phyloP scores from a whole-genome alignment of 179 eudicot genomes.

The Sideroxylon spinosum region DNA sequence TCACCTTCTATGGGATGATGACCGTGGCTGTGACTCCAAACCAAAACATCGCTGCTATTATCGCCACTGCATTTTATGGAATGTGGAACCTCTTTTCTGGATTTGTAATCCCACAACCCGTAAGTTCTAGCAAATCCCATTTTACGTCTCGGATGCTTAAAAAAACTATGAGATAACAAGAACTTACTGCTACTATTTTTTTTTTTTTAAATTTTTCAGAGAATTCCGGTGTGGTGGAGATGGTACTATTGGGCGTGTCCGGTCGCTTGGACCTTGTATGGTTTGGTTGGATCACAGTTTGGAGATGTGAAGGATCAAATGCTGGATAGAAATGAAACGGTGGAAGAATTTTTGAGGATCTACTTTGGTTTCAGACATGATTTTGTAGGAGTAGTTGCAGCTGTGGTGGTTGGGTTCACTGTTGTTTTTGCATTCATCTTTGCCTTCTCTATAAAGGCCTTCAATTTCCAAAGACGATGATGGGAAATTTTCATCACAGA shows the following conservation, averaged over 20 bases:
- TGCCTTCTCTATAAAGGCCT: constrained; percentile 25
- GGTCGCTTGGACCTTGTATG: constrained; percentile 38
- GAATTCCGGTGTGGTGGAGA: constrained; percentile 48
- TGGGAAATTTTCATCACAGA: not conserved
- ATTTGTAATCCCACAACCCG: constrained; percentile 50
- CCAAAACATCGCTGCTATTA: constrained; percentile 46
- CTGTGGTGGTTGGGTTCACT: constrained; percentile 14
- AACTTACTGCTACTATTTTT: not conserved
- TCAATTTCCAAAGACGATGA: constrained; percentile 36
- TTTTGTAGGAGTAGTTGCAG: constrained; percentile 25
- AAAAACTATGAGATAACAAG: not conserved
- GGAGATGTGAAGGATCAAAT: constrained; percentile 20
- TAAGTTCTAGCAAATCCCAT: constrained; percentile 29
- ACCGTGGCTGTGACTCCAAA: constrained; percentile 68
- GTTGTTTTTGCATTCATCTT: constrained; percentile 29
- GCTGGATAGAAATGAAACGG: constrained; percentile 12
- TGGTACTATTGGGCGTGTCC: constrained; percentile 42
- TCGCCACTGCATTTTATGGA: constrained; percentile 39
- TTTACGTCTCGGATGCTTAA: not conserved
- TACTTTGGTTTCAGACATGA: constrained; percentile 26
- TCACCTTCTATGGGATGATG: constrained; percentile 83
- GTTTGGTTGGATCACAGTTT: constrained; percentile 34
- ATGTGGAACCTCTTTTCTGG: constrained; percentile 78
- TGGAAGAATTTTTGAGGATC: constrained; percentile 19
- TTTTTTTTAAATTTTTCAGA: constrained; percentile 17